phyloP scores from a whole-genome alignment of 2,329 filamentous ascomycete species.

The Aspergillus sp. region DNA sequence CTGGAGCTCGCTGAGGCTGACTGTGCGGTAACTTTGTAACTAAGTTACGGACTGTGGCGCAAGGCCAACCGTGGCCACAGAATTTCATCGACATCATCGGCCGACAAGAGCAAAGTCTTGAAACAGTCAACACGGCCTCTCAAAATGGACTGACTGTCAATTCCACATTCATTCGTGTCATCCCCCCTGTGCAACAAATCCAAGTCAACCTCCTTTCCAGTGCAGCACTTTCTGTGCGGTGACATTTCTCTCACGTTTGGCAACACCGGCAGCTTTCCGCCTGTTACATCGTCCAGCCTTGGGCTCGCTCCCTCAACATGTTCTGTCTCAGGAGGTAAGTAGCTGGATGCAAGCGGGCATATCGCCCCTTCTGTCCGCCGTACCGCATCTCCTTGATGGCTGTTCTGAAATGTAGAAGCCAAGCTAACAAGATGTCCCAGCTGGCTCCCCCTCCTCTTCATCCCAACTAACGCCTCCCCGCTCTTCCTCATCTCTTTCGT shows the following conservation, averaged over 20 bases:
- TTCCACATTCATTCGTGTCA: neutral
- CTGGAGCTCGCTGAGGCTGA: slow-evolving; percentile 13
- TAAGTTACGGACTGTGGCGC: neutral
- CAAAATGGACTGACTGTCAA: neutral
- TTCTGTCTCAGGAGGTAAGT: slow-evolving; percentile 65
- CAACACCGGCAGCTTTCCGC: slow-evolving; percentile 4
- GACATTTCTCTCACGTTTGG: neutral
- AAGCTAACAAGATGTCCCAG: slow-evolving; percentile 43
- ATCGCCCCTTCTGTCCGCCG: too few species aligned
- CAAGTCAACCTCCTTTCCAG: slow-evolving; percentile 3
- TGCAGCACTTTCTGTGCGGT: neutral
- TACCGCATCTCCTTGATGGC: neutral
- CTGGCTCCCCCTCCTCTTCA: slow-evolving; percentile 85
- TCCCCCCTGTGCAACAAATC: neutral
- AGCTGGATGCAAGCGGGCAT: slow-evolving; percentile 13
- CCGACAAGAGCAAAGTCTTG: neutral
- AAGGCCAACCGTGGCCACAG: neutral
- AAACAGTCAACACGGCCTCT: neutral
- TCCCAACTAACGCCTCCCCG: slow-evolving; percentile 80
- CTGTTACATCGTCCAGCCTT: slow-evolving; percentile 4
- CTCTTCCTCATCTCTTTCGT: slow-evolving; percentile 87
- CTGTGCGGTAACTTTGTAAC: neutral
- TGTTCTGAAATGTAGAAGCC: neutral
- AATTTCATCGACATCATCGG: neutral
- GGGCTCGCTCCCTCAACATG: slow-evolving; percentile 45